Percentiles rank a stretch among this genome's conserved stretches.
phyloP scores from a whole-genome alignment of 2,329 filamentous ascomycete species.

The Reticulascus tulasneorum region DNA sequence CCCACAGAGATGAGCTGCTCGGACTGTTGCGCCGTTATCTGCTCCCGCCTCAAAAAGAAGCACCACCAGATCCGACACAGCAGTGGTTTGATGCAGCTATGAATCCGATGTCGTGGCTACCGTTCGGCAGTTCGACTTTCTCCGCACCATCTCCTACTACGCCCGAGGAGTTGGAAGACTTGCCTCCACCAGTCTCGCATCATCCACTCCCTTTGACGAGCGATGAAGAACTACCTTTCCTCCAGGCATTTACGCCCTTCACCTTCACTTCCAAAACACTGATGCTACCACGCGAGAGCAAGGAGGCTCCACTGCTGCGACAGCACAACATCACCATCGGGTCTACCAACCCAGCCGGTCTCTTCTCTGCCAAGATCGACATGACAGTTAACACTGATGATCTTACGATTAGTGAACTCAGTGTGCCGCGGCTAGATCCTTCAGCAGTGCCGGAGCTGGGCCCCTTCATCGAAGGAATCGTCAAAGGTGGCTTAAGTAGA shows the following conservation, averaged over 20 bases:
- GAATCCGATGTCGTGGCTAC: constrained; percentile 48
- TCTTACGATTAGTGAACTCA: constrained; percentile 47
- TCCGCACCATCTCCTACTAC: constrained; percentile 19
- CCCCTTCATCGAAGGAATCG: constrained; percentile 44
- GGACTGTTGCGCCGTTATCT: constrained; percentile 38
- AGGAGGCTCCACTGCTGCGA: constrained; percentile 38
- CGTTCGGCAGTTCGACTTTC: constrained; percentile 38
- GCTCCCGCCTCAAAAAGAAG: constrained; percentile 29
- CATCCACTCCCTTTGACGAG: constrained; percentile 60
- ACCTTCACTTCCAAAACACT: constrained; percentile 53
- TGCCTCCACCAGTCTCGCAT: constrained; percentile 53
- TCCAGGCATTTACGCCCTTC: constrained; percentile 68
- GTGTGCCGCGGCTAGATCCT: constrained; percentile 52
- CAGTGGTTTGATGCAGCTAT: constrained; percentile 44
- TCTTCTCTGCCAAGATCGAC: constrained; percentile 56
- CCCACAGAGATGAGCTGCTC: constrained; percentile 34
- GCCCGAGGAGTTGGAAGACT: constrained; percentile 26
- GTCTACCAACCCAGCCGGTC: constrained; percentile 40
- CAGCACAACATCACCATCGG: constrained; percentile 52
- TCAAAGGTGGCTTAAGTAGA: constrained; percentile 32
- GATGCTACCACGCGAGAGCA: constrained; percentile 31
- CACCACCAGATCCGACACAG: constrained; percentile 26
- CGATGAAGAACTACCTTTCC: constrained; percentile 62
- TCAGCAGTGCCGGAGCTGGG: constrained; percentile 56
- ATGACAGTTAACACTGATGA: constrained; percentile 55